Evolutionary conservation across 163 green algal species (phyloP).

Genomic region (Botryococcus braunii): DNA sequence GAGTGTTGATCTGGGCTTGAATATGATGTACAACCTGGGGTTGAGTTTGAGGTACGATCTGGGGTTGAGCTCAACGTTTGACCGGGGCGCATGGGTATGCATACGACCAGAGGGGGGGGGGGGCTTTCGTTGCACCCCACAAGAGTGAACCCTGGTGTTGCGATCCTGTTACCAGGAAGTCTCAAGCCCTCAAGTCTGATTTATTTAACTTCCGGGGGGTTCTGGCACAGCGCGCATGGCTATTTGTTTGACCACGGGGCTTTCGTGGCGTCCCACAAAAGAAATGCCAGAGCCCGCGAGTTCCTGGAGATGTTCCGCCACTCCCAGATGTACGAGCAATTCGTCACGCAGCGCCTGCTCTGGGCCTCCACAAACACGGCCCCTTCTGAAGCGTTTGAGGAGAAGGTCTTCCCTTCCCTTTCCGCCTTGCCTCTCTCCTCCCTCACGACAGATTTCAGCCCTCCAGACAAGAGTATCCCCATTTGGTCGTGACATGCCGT

Average conservation of each 20-base stretch:
- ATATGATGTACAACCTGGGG: background rate
- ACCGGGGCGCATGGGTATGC: too few relatives aligned
- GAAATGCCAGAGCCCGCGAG: conserved; percentile 29
- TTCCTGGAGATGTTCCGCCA: conserved; percentile 58
- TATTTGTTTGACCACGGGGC: conserved; percentile 34
- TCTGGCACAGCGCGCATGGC: conserved; percentile 15
- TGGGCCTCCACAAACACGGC: conserved; percentile 26
- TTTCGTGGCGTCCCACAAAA: conserved; percentile 30
- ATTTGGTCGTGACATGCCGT: too few relatives aligned
- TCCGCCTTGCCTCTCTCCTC: too few relatives aligned
- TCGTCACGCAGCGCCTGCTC: conserved; percentile 55
- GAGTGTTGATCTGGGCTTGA: background rate
- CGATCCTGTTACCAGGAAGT: too few relatives aligned
- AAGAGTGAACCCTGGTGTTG: background rate
- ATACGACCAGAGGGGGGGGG: too few relatives aligned
- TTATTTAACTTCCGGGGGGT: too few relatives aligned
- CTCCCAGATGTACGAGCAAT: conserved; percentile 69
- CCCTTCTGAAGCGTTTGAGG: conserved; percentile 30
- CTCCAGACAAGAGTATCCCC: too few relatives aligned
- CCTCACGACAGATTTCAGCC: too few relatives aligned
- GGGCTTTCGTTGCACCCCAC: too few relatives aligned
- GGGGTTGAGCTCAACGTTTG: too few relatives aligned
- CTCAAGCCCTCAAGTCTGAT: too few relatives aligned
- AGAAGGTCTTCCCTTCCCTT: conserved; percentile 15
- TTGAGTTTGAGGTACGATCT: too few relatives aligned